phyloP scores from a whole-genome alignment of 2,329 filamentous ascomycete species.

The Fusarium sacchari region DNA sequence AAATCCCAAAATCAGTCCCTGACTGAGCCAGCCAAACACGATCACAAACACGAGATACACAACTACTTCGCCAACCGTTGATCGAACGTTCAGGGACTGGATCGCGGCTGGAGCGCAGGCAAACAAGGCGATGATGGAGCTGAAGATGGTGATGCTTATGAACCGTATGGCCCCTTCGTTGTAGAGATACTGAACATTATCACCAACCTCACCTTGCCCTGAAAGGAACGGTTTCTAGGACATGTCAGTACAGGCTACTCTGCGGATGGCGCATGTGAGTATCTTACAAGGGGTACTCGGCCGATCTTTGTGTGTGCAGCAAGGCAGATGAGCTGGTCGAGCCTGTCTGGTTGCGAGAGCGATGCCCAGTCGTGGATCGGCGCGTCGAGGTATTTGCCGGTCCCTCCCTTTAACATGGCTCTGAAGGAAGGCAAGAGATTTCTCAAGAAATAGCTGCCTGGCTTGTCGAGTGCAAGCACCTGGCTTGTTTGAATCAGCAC shows the following conservation, averaged over 20 bases:
- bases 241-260: background rate
- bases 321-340: slow-evolving; percentile 9
- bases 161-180: background rate
- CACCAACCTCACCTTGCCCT: background rate
- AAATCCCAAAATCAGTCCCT: slow-evolving; percentile 5
- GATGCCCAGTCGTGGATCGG: slow-evolving; percentile 10
- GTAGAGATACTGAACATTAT: background rate
- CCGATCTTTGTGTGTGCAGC: background rate
- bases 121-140: slow-evolving; percentile 4
- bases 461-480: background rate
- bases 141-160: background rate
- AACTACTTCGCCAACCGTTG: slow-evolving; percentile 12
- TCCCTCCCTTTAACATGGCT: background rate
- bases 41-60: slow-evolving; percentile 28
- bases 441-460: background rate
- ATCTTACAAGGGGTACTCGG: background rate
- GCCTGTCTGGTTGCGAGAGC: background rate
- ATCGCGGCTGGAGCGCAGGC: slow-evolving; percentile 23
- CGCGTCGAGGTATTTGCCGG: background rate
- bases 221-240: background rate
- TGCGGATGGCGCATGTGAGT: background rate
- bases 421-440: background rate
- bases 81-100: slow-evolving; percentile 20
- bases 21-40: slow-evolving; percentile 12
- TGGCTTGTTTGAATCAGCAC: background rate